Percentiles rank a stretch among this genome's conserved stretches.
Evolutionary conservation across 805 yeast genomes (phyloP).

Genomic region (Pichia ethanolica): DNA sequence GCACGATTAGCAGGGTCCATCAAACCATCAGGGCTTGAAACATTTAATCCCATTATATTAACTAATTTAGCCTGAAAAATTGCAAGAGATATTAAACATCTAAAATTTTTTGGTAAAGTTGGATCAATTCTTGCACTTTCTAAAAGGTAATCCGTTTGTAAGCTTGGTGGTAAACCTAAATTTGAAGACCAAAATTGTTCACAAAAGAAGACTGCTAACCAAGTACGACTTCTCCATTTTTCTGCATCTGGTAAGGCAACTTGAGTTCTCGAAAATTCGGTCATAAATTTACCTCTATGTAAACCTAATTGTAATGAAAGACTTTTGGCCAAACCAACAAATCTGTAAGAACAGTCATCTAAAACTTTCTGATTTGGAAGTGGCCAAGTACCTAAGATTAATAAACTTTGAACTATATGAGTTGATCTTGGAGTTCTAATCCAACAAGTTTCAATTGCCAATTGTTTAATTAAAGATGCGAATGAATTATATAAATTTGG

Average conservation of each 20-base stretch:
- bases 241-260: constrained; percentile 85
- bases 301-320: constrained; percentile 81
- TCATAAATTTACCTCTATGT: constrained; percentile 86
- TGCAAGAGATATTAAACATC: constrained; percentile 65
- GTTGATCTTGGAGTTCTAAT: constrained; percentile 88
- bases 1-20: constrained; percentile 79
- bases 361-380: constrained; percentile 85
- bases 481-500: constrained; percentile 72
- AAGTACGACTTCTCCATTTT: constrained; percentile 87
- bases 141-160: constrained; percentile 73
- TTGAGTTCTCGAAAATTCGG: constrained; percentile 86
- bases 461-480: constrained; percentile 70
- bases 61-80: constrained; percentile 80
- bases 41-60: constrained; percentile 80
- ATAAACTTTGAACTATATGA: constrained; percentile 83
- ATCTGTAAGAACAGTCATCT: constrained; percentile 87
- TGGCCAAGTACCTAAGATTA: constrained; percentile 87
- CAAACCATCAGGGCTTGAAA: constrained; percentile 80
- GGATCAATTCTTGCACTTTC: constrained; percentile 70
- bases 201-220: constrained; percentile 82
- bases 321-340: constrained; percentile 79
- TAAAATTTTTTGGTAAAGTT: constrained; percentile 57
- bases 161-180: constrained; percentile 80
- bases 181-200: constrained; percentile 90
- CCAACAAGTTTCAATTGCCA: constrained; percentile 92